These are phyloP conservation scores for Knufia petricola DNA, from an alignment of 2,329 filamentous ascomycete species.

Conservation along the genomic window DNA sequence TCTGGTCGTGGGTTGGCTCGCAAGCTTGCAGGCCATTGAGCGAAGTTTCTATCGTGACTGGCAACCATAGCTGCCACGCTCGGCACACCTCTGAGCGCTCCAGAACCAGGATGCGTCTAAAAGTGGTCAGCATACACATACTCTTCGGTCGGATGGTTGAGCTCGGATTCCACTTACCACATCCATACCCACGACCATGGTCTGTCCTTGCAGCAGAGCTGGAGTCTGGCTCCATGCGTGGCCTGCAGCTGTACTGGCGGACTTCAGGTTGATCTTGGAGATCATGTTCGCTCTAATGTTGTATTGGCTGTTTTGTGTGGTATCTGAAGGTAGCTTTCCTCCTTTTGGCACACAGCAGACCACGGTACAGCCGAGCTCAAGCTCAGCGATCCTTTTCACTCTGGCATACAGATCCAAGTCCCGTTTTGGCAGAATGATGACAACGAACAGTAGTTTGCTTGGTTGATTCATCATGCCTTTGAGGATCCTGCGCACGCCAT, in stretches of 20 bases:
- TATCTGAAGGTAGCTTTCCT: constrained; percentile 24
- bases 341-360: constrained; percentile 42
- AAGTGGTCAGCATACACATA: too few relatives aligned
- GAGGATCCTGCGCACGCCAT: too few relatives aligned
- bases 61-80: constrained; percentile 76
- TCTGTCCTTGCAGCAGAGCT: constrained; percentile 54
- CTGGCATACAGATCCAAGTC: constrained; percentile 50
- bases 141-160: too few relatives aligned
- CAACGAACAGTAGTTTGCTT: not conserved
- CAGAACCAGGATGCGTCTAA: constrained; percentile 65
- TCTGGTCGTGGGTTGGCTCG: constrained; percentile 35
- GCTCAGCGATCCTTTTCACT: constrained; percentile 61
- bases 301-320: not conserved
- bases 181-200: constrained; percentile 81
- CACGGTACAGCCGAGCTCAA: constrained; percentile 49
- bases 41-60: constrained; percentile 58
- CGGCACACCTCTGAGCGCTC: constrained; percentile 45
- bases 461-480: too few relatives aligned
- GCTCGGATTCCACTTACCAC: constrained; percentile 36
- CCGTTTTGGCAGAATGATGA: constrained; percentile 22
- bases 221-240: constrained; percentile 43
- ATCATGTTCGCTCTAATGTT: constrained; percentile 50
- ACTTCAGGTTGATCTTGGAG: constrained; percentile 75
- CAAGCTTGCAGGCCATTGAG: constrained; percentile 67
- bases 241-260: constrained; percentile 54